phyloP scores from a whole-genome alignment of 768 basidiomycete species.

The Pulveroboletus sp. region DNA sequence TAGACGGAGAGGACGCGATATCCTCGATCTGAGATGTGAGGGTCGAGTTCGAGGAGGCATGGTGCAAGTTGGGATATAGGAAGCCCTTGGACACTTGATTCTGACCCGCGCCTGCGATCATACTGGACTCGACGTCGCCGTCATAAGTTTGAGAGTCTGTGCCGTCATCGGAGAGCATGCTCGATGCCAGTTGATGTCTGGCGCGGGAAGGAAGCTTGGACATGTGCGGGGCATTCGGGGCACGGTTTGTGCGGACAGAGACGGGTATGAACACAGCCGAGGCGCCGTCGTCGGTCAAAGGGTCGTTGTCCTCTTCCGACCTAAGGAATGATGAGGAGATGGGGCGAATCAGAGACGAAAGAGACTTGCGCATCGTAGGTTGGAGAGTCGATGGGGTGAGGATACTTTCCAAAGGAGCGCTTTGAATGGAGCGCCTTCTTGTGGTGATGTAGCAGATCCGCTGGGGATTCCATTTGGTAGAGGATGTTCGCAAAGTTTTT shows the following conservation, averaged over 20 bases:
- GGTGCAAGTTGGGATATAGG: constrained; percentile 31
- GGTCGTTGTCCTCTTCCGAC: constrained; percentile 87
- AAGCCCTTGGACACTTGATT: constrained; percentile 27
- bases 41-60: constrained; percentile 50
- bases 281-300: constrained; percentile 69
- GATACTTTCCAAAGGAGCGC: constrained; percentile 67
- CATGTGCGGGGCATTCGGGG: constrained; percentile 25
- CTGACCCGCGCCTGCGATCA: constrained; percentile 51
- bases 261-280: constrained; percentile 46
- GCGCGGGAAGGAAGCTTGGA: constrained; percentile 23
- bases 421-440: constrained; percentile 40
- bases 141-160: constrained; percentile 87
- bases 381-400: constrained; percentile 59
- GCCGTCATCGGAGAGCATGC: constrained; percentile 62
- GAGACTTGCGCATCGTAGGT: constrained; percentile 66
- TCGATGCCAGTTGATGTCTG: constrained; percentile 52
- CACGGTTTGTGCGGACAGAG: constrained; percentile 20
- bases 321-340: constrained; percentile 34
- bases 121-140: constrained; percentile 80
- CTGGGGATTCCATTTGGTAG: constrained; percentile 18
- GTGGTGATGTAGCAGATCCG: constrained; percentile 30
- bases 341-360: not conserved
- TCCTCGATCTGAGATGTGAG: constrained; percentile 41
- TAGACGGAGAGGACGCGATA: constrained; percentile 11
- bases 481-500: not conserved